Conservation (phyloP, 257 asterid species). For the Anisodus acutangulus region DNA sequence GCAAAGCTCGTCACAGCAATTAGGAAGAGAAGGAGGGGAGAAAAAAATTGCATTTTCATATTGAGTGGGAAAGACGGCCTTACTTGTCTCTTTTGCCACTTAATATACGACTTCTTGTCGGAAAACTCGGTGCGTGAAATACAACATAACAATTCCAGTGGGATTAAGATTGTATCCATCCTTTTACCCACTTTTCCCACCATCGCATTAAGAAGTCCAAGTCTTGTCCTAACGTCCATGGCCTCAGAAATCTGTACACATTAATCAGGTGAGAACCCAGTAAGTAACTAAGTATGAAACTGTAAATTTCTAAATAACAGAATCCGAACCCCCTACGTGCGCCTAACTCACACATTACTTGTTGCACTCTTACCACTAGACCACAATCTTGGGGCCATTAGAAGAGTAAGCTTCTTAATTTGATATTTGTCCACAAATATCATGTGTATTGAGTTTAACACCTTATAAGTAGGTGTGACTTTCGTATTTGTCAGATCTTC, state of each 20-base stretch:
- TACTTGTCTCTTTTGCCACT: conserved; percentile 99
- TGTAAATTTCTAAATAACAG: conserved; percentile 19
- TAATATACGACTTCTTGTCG: conserved; percentile 89
- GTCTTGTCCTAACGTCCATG: conserved; percentile 87
- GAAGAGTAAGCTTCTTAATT: neutral
- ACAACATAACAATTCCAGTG: conserved; percentile 88
- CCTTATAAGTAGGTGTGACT: conserved; percentile 2
- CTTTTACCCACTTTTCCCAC: conserved; percentile 96
- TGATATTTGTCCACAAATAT: neutral
- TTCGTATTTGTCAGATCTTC: neutral
- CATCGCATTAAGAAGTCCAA: conserved; percentile 93
- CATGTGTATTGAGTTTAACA: neutral
- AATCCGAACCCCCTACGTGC: neutral
- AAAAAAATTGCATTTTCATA: conserved; percentile 7
- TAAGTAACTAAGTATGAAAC: conserved; percentile 30
- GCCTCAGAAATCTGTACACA: conserved; percentile 80
- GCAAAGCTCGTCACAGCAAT: neutral
- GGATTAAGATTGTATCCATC: conserved; percentile 91
- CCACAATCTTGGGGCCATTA: neutral
- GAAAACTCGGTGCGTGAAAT: conserved; percentile 93
- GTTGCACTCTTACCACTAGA: neutral
- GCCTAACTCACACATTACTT: neutral
- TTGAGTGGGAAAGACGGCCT: conserved; percentile 42
- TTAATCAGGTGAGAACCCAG: conserved; percentile 35
- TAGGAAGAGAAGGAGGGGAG: conserved; percentile 20